phyloP scores from a whole-genome alignment of 108 stramenopile genomes.

The Cyclotella atomus region DNA sequence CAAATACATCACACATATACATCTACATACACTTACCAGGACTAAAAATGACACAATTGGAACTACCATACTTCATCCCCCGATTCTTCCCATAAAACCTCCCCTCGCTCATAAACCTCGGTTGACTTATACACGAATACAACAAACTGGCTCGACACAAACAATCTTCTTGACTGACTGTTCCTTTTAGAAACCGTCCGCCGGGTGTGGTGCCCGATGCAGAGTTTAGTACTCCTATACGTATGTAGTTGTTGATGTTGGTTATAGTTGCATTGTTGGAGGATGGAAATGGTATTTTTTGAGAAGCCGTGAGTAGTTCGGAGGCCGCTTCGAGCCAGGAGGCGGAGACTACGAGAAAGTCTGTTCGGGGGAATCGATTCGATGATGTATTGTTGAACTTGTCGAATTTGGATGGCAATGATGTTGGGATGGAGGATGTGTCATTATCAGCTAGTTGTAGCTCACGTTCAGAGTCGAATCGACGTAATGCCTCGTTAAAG shows the following conservation, averaged over 20 bases:
- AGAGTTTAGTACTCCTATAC: constrained; percentile 54
- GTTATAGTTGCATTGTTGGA: background rate
- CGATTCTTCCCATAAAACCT: constrained; percentile 53
- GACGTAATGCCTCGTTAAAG: constrained; percentile 21
- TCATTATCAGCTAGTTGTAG: background rate
- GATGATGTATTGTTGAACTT: background rate
- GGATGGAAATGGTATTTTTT: background rate
- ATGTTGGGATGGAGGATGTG: background rate
- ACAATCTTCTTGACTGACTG: constrained; percentile 57
- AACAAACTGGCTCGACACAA: constrained; percentile 55
- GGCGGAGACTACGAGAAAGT: constrained; percentile 45
- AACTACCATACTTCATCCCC: constrained; percentile 35
- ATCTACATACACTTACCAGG: constrained; percentile 27
- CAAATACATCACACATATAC: background rate
- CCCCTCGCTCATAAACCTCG: constrained; percentile 36
- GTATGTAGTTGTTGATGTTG: constrained; percentile 14
- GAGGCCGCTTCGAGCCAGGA: constrained; percentile 46
- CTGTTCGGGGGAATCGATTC: constrained; percentile 28
- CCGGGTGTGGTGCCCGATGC: constrained; percentile 54
- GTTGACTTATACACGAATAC: constrained; percentile 57
- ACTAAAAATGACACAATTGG: constrained; percentile 52
- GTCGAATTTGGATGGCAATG: background rate
- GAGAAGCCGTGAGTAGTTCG: constrained; percentile 23
- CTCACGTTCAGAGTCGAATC: constrained; percentile 3
- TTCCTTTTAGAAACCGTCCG: constrained; percentile 54